Base-by-base conservation (phyloP, 2,329 filamentous ascomycete species). In the Fusarium equiseti region DNA sequence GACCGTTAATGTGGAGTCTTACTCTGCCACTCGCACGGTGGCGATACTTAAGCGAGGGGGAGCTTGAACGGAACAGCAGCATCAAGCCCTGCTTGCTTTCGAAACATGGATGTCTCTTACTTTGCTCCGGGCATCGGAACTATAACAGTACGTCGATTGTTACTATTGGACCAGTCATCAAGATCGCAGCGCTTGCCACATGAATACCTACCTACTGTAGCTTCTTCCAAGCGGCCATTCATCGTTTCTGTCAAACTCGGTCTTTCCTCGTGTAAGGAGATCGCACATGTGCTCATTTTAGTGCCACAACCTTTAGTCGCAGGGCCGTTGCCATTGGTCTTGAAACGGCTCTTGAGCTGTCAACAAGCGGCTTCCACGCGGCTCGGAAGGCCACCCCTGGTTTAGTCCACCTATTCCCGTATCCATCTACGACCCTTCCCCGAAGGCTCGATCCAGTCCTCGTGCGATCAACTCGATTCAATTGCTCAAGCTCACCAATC, bases 1-100 rank as follows among this genome's bases (percentile, higher is more conserved):
- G 63, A 69, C 59, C 51, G 70, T 73, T 73, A 48, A 60, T 72
- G 73, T 75, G 73, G 70, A 62, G 70, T 66, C 51, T 51, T 45
- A 20, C 42, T 40, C 31, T 12, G 26, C 40, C 54, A 35, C 51
- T 66, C 71, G 59, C 71, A 75, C 74, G 58, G 74, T 75, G 59
- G 48, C 46, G 43, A 65, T 68, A 64, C 73, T 68, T 60, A 35
- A 51, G 52, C 68, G 63, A 69, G 63, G 52, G 49, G 53, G 48
- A 60, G 16, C 48, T 66, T 38, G 29, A 29, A 11, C 22, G 26
- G 26, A 32, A 29, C 15, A 50, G 22, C 31, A 38, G 10, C 32
- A 18, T 52, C 49, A 29, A 31, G 31, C n/a, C 24, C 26, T 45
- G 31, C 12, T 54, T 59, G 15, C 35, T 20, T 44, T 44, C n/a